Base-by-base conservation (phyloP, 1,284 basidiomycete species). In the Trichosporon coremiiforme region DNA sequence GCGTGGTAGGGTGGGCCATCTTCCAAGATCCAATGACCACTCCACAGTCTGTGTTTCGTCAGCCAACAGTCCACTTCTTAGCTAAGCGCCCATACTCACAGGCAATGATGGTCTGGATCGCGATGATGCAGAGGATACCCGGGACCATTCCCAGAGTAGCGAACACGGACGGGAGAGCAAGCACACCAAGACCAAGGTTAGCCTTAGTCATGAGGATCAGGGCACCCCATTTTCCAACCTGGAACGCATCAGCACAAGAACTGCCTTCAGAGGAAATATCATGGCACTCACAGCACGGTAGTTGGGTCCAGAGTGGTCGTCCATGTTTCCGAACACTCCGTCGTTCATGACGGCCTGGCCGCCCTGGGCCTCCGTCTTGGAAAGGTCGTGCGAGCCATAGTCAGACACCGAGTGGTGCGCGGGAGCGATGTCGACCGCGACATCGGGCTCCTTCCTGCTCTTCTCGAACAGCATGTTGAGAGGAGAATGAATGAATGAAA, bases 131-230 rank as follows among this genome's bases (percentile, higher is more conserved):
- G 53, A 81, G 67, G 35, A 78, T 69, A 13, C 80, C 80, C 6
- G 80, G 79, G 7, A 79, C 77, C 13, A 76, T 68, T 6, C 79
- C 78, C 38, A 78, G 73, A 0, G 73, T 71, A 38, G 73, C 69
- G 29, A 80, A 74, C 10, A 80, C 76, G 5, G 75, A 67, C 4
- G 80, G 80, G 45, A 80, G 77, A 2, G 78, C 75, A 25, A 79
- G 70, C 5, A 80, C 78, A 69, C 78, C 79, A 29, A 80, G 72
- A 65, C 77, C 80, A 41, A 82, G 77, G 71, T 79, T 77, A 9
- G 75, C 73, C 72, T 76, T 72, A 50, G 78, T 74, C 73, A 74
- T 74, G 47, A 80, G 73, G 36, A 75, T 74, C 62, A 73, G 53
- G 69, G 71, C 17, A 69, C 73, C 64, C 53, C 47, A 41, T 70